Base-by-base conservation (phyloP, 176 grass and related monocot genomes). In the Ananas comosus region DNA sequence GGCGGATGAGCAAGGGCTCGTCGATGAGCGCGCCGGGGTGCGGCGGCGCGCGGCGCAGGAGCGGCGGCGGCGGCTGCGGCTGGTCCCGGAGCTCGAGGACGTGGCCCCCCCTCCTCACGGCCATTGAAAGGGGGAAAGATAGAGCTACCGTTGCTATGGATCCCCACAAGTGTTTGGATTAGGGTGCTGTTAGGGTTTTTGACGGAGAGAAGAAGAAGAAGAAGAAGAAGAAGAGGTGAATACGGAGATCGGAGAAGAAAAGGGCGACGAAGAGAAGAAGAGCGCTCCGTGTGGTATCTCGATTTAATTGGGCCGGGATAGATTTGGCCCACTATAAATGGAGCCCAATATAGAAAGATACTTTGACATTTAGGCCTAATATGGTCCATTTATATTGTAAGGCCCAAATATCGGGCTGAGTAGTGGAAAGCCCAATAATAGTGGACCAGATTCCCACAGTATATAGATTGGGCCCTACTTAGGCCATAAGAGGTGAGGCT, bases 41-140 rank as follows among this genome's bases (percentile, higher is more conserved):
- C 29, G 65, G 29, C 22, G 13, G 52, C 14, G 10, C 83, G 42
- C 83, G 83, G 78, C 80, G 83, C 50, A 91, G 77, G 73, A 91
- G 84, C 33, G 88, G 59, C n/a, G 82, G 82, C 48, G 69, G 54
- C 28, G 78, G 42, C 14, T 3, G 29, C 29, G 33, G 53, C 10
- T 76, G 73, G 70, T 88, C 85, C 49, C 72, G 76, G 9, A 91
- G 79, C 10, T 69, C 74, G 51, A 85, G 66, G 27, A 88, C 72
- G 79, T 91, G 88, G 13, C 85, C 81, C 0, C 75, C 88, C 13
- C 88, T 80, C 71, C 88, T 76, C 7, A 64, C 70, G 12, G 78
- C 81, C 88, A 91, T 91, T 63, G 71, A 54, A 1, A 70, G 27
- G 48, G 72, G 24, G 66, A 72, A 61, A 13, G 17, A 6, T 10